Base-by-base conservation (phyloP, 2,329 filamentous ascomycete species). In the Elsinoe arachidis region DNA sequence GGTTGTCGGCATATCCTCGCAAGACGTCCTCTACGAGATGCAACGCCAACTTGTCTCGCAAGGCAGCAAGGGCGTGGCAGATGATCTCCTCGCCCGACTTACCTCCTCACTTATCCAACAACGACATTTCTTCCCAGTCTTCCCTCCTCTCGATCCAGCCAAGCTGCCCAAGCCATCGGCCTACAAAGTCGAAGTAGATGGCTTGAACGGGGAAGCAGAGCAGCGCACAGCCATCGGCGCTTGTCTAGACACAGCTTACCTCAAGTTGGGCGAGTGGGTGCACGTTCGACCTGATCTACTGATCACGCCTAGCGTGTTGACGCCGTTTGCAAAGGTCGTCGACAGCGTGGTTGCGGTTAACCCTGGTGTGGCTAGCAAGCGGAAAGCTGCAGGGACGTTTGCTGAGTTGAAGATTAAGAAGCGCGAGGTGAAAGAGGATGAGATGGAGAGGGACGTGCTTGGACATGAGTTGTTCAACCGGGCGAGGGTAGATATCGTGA, bases 331-430 rank as follows among this genome's bases (percentile, higher is more conserved):
- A 38, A 95, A 88, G 82, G 91, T 96, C 41, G 85, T 97, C 10
- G 89, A 96, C 67, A 89, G 86, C 63, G 90, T 96, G 0, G 73
- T 97, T 5, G 84, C 90, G 11, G 86, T 99, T 66, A 99, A 99
- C 69, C 92, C 93, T 0, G 92, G 93, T 4, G 85, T 83, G 52
- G 74, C 96, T 34, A 93, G 90, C 14, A 96, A 95, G 73, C 83
- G 88, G 58, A 85, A 84, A 59, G 90, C 86, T 1, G 80, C 91
- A 0, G 93, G 93, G 5, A 96, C 90, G 0, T 97, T 87, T 70
- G 88, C 90, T 1, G 84, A 86, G 53, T 80, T 99, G 78, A 82
- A 82, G 17, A 73, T 97, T 5, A 80, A 88, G 61, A 84, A 88
- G 1, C 82, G 85, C 12, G 72, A 72, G 5, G 63, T 87, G 41